phyloP scores from a whole-genome alignment of 1,284 basidiomycete species.

The Boletus smithii region DNA sequence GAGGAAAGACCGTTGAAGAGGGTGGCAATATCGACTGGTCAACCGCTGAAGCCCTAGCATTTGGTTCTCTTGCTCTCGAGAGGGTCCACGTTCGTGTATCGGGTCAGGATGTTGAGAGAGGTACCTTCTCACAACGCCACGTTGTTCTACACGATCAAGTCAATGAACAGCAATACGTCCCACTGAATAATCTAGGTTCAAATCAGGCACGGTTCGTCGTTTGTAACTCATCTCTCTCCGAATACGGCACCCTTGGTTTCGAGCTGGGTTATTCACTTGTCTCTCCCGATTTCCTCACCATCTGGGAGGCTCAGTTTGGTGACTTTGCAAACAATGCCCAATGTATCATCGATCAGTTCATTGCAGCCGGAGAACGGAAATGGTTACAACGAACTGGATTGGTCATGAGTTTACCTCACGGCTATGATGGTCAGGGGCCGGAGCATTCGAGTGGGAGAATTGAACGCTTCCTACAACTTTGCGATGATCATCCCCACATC shows the following conservation, averaged over 20 bases:
- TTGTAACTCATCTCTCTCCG: slow-evolving; percentile 97
- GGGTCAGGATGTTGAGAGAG: slow-evolving; percentile 98
- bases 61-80: slow-evolving; percentile 90
- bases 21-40: slow-evolving; percentile 96
- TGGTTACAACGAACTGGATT: slow-evolving; percentile 96
- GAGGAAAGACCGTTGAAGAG: slow-evolving; percentile 89
- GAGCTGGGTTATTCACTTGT: slow-evolving; percentile 99
- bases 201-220: slow-evolving; percentile 91
- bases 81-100: slow-evolving; percentile 94
- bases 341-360: slow-evolving; percentile 98
- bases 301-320: slow-evolving; percentile 99
- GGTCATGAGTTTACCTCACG: slow-evolving; percentile 91
- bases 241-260: slow-evolving; percentile 94
- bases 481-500: slow-evolving; percentile 93
- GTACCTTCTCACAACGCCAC: slow-evolving; percentile 99
- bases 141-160: slow-evolving; percentile 95
- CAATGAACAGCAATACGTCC: slow-evolving; percentile 87
- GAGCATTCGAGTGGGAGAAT: slow-evolving; percentile 97
- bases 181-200: slow-evolving; percentile 84
- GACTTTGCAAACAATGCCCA: slow-evolving; percentile 98
- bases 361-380: slow-evolving; percentile 96
- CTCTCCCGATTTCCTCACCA: slow-evolving; percentile 88
- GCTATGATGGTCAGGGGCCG: slow-evolving; percentile 98
- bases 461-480: slow-evolving; percentile 96
- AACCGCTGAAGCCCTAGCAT: slow-evolving; percentile 97